Evolutionary conservation across 768 basidiomycete genomes (phyloP), one percentile per base, ranked within the genome.

Genomic region (Lactarius tabidus): DNA sequence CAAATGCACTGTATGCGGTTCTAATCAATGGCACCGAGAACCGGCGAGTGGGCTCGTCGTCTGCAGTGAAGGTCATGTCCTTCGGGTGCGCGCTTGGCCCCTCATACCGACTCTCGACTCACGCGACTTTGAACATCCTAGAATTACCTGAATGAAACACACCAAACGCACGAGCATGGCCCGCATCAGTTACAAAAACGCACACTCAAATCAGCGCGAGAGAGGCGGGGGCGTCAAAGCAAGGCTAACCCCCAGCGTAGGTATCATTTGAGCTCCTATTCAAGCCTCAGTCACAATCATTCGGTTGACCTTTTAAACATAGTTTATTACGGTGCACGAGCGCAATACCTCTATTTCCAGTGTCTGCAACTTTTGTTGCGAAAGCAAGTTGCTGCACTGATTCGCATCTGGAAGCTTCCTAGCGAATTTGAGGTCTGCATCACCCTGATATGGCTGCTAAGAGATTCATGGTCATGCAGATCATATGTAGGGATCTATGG

Each of bases 11-110:
- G 82, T 88, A 26, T 97, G 95, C 72, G 86, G 90, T 10, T 95
- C 93, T 28, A 85, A 84, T 57, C 84, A 88, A 73, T 97, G 93
- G 93, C 86, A 91, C 71, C 95, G 92, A 72, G 91, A 93, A 65
- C 84, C 86, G 14, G 82, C 86, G 0, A 89, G 87, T 39, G 95
- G 95, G 1, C 79, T 89, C 51, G 83, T 95, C 51, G 87, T 88
- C 2, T 97, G 95, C 75, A 90, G 87, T 69, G 95, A 97, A 72
- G 95, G 95, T 12, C 95, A 97, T 74, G 84, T 96, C 65, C 82
- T 94, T 35, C 90, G 93, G 82, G 93, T 93, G 73, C 29, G 69
- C 55, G 15, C 33, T 10, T 60, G 17, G 18, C 14, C 48, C 14
- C 33, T 26, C 20, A 35, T 31, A 45, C 5, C 14, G 33, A 20